Conservation (phyloP, 2,329 filamentous ascomycete genomes). For the Ophiostoma pallidulum region DNA sequence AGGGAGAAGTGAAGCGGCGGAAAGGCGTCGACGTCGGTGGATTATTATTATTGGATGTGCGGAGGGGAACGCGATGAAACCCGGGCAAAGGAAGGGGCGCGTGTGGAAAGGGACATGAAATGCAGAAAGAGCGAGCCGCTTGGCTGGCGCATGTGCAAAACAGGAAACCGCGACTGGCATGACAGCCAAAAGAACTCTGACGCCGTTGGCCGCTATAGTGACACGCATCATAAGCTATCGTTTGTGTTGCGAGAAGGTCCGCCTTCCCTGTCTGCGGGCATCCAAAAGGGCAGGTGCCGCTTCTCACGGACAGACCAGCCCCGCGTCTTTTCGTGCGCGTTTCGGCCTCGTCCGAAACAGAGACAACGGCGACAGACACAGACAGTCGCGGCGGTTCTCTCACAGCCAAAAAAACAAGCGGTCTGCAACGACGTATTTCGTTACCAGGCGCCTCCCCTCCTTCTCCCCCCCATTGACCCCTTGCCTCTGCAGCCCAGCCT, state of each 20-base stretch:
- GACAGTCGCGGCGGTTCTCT: too few species aligned
- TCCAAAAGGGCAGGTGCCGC: too few species aligned
- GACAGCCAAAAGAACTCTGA: not conserved
- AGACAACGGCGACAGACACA: too few species aligned
- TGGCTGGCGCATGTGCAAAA: not conserved
- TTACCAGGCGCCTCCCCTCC: too few species aligned
- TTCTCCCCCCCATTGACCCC: too few species aligned
- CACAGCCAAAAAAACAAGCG: too few species aligned
- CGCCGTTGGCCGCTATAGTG: not conserved
- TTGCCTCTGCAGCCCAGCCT: too few species aligned
- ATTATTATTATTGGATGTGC: not conserved
- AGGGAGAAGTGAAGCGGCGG: not conserved
- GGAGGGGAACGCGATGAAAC: not conserved
- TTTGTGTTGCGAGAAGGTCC: not conserved
- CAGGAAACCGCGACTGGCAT: not conserved
- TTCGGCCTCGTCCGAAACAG: too few species aligned
- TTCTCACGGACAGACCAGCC: too few species aligned
- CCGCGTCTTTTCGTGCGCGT: too few species aligned
- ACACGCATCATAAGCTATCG: not conserved
- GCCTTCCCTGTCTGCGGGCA: too few species aligned
- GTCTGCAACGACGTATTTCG: too few species aligned
- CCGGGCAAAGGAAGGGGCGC: not conserved
- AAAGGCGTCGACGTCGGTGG: not conserved
- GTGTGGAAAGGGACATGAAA: not conserved
- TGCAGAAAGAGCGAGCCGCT: constrained; percentile 3